Evolutionary conservation across 2,329 filamentous ascomycete species (phyloP), one percentile per base, ranked within the genome.

Genomic region (Calonectria pseudoreteaudii): DNA sequence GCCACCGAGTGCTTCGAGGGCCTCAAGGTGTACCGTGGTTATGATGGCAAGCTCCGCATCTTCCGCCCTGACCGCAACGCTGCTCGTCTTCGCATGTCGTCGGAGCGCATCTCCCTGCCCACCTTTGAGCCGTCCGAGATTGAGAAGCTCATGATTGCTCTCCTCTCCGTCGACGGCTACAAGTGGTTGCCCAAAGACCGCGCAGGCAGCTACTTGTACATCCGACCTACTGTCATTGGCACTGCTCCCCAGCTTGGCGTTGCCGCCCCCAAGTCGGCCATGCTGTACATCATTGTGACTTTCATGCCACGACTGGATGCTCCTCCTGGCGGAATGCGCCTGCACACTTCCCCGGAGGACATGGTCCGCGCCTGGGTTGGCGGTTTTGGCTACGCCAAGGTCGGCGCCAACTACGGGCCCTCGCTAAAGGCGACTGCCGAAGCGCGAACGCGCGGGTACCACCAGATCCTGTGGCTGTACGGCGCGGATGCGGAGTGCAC

Each of bases 381-480:
- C 74, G 96, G 96, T 13, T 98, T 97, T 83, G 96, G 96, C 0
- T 96, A 94, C 82, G 95, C 95, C 74, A 98, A 98, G 86, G 91
- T 98, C 41, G 96, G 96, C 69, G 96, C 96, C 74, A 98, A 98
- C 88, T 98, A 98, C 84, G 96, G 96, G 0, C 96, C 96, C 23
- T 93, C 91, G 26, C 89, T 98, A 68, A 88, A 95, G 68, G 94
- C 95, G 4, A 95, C 95, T 64, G 89, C 90, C 23, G 94, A 96
- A 84, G 96, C 96, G 4, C 87, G 92, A 70, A 87, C 86, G 14
- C 86, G 90, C 50, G 96, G 96, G 0, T 98, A 92, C 85, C 91
- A 96, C 82, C 96, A 98, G 88, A 93, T 98, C 70, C 90, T 98
- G n/a, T 98, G 96, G 96, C 89, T 98, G 66, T 97, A 98, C 81